Conservation (phyloP, 306 rosid species). For the Calophaca sinica region DNA sequence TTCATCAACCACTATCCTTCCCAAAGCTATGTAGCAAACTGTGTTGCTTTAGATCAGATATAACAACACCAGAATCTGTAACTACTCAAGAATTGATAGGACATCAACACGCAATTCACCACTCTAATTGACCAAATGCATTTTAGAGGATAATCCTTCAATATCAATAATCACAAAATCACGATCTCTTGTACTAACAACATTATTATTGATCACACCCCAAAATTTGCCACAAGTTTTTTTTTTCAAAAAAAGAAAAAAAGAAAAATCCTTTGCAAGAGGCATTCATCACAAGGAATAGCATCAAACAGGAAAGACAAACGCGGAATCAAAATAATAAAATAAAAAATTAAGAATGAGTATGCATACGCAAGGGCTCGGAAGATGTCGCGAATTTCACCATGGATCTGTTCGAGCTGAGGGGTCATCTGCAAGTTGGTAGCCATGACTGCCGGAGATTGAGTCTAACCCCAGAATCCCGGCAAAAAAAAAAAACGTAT, state of each 20-base stretch:
- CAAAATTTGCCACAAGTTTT: not conserved
- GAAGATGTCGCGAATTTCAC: conserved; percentile 89
- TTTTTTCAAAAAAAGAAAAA: too few species aligned
- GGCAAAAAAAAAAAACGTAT: conserved; percentile 23
- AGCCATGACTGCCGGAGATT: conserved; percentile 72
- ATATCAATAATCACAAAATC: conserved; percentile 31
- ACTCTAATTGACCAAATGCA: not conserved
- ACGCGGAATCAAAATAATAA: not conserved
- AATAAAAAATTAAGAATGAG: not conserved
- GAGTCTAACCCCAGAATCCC: conserved; percentile 46
- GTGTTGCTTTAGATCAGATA: not conserved
- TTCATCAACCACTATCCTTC: conserved; percentile 5
- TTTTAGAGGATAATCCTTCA: not conserved
- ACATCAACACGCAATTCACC: not conserved
- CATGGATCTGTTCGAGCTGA: conserved; percentile 98
- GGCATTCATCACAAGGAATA: not conserved
- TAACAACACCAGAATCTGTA: not conserved
- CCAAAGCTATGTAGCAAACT: conserved; percentile 3
- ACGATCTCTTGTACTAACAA: not conserved
- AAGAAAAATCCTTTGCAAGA: not conserved
- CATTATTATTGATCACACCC: not conserved
- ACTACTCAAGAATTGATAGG: not conserved
- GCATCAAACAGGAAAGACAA: not conserved
- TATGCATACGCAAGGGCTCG: conserved; percentile 89
- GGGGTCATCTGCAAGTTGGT: conserved; percentile 79